Base-by-base conservation (phyloP, 1,284 basidiomycete genomes). In the Ganoderma sinense region DNA sequence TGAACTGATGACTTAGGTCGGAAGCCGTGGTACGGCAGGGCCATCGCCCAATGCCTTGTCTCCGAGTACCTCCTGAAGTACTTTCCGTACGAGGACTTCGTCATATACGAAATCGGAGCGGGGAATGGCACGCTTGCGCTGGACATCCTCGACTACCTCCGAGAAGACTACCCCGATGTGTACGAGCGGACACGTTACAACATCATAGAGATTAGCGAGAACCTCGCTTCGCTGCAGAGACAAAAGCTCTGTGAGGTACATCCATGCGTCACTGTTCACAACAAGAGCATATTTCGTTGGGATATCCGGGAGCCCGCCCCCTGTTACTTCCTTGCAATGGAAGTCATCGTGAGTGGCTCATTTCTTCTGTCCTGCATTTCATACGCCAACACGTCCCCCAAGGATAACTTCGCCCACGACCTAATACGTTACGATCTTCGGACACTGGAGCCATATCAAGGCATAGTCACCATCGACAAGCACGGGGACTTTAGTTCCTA, bases 361-460 rank as follows among this genome's bases (percentile, higher is more conserved):
- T 41, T 8, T 10, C 4, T 26, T 55, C 48, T 14, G 23, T 14
- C 7, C 11, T 51, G 48, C 48, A 23, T 51, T 51, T 2, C 23
- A 51, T 11, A 51, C 4, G 23, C 48, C 48, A 51, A 51, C 48
- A 14, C 20, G 14, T 41, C 20, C 58, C 39, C 23, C 75, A 96
- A 96, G 94, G 98, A 99, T 82, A 99, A 99, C 80, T 96, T 99
- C 73, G 91, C 97, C 2, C 98, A 99, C 80, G 98, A 99, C 78
- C 89, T 98, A 75, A 88, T 99, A 58, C 92, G 97, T 40, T 99
- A 98, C 78, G 92, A 96, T 75, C 84, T 94, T 45, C 83, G 86
- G 69, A 95, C 90, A 2, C 85, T 94, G 66, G 84, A 91, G 75
- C 96, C 97, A 0, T 90, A 94, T 68, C 97, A 99, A 81, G 94